phyloP scores from a whole-genome alignment of 805 yeast genomes.

The Cephaloascus albidus region DNA sequence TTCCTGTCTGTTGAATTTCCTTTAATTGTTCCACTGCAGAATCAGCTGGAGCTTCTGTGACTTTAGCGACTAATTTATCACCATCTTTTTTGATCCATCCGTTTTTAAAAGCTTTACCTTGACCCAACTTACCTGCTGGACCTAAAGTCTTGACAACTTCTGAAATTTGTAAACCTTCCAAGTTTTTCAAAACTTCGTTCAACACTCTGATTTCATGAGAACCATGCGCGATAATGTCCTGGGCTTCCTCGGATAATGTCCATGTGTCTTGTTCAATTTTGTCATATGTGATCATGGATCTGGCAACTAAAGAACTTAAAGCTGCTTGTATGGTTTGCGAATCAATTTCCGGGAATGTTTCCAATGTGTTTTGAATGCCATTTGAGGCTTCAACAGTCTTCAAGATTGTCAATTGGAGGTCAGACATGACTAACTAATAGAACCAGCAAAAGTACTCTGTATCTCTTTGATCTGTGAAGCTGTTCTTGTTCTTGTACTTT shows the following conservation, averaged over 20 bases:
- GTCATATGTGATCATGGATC: constrained; percentile 66
- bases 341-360: constrained; percentile 54
- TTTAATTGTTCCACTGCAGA: constrained; percentile 56
- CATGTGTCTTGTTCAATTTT: constrained; percentile 71
- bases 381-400: constrained; percentile 48
- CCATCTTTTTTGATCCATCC: constrained; percentile 93
- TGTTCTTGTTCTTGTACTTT: no score
- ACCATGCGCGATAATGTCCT: constrained; percentile 68
- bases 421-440: constrained; percentile 58
- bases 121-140: constrained; percentile 82
- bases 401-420: constrained; percentile 54
- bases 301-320: constrained; percentile 76
- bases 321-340: constrained; percentile 71
- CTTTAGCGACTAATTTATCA: constrained; percentile 60
- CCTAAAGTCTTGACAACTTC: constrained; percentile 66
- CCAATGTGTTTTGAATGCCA: constrained; percentile 60
- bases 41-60: constrained; percentile 50
- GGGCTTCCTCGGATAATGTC: constrained; percentile 73
- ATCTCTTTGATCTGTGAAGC: no score
- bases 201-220: constrained; percentile 85
- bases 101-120: constrained; percentile 94
- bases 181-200: constrained; percentile 58
- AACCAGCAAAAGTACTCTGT: no score
- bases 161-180: constrained; percentile 74
- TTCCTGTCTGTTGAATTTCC: constrained; percentile 45